phyloP scores from a whole-genome alignment of 352 stramenopile species.

The Globisporangium yorkense region DNA sequence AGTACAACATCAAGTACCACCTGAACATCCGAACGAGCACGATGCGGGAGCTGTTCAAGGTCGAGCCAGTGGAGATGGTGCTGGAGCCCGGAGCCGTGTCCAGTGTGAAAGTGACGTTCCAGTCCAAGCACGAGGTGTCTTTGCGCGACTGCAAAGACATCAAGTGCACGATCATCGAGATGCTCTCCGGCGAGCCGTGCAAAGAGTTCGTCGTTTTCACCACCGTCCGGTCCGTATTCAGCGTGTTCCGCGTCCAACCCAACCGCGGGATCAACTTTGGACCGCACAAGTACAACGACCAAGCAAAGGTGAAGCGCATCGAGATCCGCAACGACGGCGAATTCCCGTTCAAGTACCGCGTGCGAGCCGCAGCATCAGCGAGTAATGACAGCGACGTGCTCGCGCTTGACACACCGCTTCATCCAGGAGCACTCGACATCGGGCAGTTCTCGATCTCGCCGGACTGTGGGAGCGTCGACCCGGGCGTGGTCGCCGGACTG shows the following conservation, averaged over 20 bases:
- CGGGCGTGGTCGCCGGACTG: conserved; percentile 62
- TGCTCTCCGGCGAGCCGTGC: conserved; percentile 85
- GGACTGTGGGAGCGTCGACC: conserved; percentile 74
- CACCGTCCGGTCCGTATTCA: conserved; percentile 75
- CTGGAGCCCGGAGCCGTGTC: conserved; percentile 66
- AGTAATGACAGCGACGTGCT: conserved; percentile 13
- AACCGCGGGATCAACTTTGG: conserved; percentile 91
- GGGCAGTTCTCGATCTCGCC: conserved; percentile 82
- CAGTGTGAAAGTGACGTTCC: conserved; percentile 79
- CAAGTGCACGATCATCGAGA: conserved; percentile 90
- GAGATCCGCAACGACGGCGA: conserved; percentile 93
- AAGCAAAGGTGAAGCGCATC: conserved; percentile 60
- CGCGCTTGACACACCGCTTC: conserved; percentile 33
- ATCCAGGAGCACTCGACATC: conserved; percentile 32
- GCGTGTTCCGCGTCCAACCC: conserved; percentile 83
- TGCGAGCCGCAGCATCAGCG: conserved; percentile 17
- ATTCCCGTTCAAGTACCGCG: conserved; percentile 89
- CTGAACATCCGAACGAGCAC: conserved; percentile 49
- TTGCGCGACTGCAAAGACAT: conserved; percentile 92
- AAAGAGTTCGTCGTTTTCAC: conserved; percentile 87
- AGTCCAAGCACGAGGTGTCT: conserved; percentile 66
- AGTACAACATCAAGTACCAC: conserved; percentile 91
- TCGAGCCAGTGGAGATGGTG: conserved; percentile 73
- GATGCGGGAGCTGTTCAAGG: conserved; percentile 64
- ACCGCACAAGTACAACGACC: conserved; percentile 86